Evolutionary conservation across 1,284 basidiomycete genomes (phyloP), one percentile per base, ranked within the genome.

Genomic region (Puccinia polysora): DNA sequence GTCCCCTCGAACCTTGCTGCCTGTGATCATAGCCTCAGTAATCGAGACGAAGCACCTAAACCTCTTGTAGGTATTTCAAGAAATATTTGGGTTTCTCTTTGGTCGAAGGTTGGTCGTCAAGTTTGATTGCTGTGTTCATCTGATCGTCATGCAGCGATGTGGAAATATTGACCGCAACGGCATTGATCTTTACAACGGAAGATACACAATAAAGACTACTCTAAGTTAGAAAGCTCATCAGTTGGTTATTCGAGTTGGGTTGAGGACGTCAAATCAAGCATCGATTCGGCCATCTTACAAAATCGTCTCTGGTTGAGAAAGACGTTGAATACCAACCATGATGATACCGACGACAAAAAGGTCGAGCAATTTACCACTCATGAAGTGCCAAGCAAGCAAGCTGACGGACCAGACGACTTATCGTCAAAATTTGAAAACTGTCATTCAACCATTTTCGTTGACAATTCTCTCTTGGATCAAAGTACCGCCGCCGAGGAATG

Each of bases 201-300:
- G 65, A 58, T 69, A n/a, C 65, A 69, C 25, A 69, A 69, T 32
- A 34, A 59, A 25, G 65, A 69, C 59, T 69, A 69, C 49, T 30
- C 38, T 18, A 56, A 18, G 30, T 36, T 59, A 23, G 65, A 69
- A 15, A 38, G n/a, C 15, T 28, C 43, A 20, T 8, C 53, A 14
- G 25, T 12, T 15, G 65, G 38, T 12, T 69, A 69, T 50, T 5
- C 14, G 15, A 32, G 30, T 1, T 69, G 65, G 65, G 50, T 59
- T 14, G 65, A 38, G 10, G 55, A 56, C 20, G 32, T 69, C 1
- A 34, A 47, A 50, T 53, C 55, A 15, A 32, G 55, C 49, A 58
- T 69, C 1, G 25, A 65, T 18, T 65, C 63, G 20, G 23, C 25
- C 4, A 2, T 53, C 50, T 28, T 23, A 53, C 49, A 63, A 7